These are phyloP conservation scores for Debaryomycetaceae sp. DNA, from an alignment of 1,139 yeast genomes.

Conservation along the genomic window DNA sequence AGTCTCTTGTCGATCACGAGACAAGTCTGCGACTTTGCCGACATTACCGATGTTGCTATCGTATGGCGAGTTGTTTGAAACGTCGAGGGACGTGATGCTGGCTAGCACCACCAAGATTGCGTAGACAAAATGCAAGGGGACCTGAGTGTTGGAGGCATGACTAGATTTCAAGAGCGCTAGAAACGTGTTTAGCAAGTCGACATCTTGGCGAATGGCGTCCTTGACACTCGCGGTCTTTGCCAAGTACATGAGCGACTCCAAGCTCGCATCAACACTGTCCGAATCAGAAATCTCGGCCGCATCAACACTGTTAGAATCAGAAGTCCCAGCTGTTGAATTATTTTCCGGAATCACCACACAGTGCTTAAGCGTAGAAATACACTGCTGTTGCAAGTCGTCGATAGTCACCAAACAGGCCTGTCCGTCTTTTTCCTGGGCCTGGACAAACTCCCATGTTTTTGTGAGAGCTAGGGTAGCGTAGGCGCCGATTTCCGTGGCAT, in stretches of 20 bases:
- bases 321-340: too few relatives aligned
- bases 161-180: background rate
- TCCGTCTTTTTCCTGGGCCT: constrained; percentile 16
- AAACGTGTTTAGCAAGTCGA: background rate
- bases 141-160: background rate
- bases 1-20: constrained; percentile 3
- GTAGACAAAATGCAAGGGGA: constrained; percentile 9
- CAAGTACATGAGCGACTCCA: background rate
- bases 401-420: constrained; percentile 1
- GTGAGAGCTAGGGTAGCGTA: constrained; percentile 24
- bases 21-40: constrained; percentile 24
- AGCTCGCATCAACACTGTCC: background rate
- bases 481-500: constrained; percentile 12
- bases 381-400: constrained; percentile 3
- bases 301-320: constrained; percentile 1
- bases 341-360: constrained; percentile 7
- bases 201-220: constrained; percentile 1
- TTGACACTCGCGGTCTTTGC: constrained; percentile 1
- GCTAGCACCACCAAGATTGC: constrained; percentile 28
- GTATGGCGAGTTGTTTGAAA: constrained; percentile 7
- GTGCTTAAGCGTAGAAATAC: constrained; percentile 1
- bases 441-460: constrained; percentile 31
- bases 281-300: too few relatives aligned
- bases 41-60: constrained; percentile 18
- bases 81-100: constrained; percentile 23